These are phyloP conservation scores for Venturia effusa DNA, from an alignment of 2,329 filamentous ascomycete species.

Conservation along the genomic window DNA sequence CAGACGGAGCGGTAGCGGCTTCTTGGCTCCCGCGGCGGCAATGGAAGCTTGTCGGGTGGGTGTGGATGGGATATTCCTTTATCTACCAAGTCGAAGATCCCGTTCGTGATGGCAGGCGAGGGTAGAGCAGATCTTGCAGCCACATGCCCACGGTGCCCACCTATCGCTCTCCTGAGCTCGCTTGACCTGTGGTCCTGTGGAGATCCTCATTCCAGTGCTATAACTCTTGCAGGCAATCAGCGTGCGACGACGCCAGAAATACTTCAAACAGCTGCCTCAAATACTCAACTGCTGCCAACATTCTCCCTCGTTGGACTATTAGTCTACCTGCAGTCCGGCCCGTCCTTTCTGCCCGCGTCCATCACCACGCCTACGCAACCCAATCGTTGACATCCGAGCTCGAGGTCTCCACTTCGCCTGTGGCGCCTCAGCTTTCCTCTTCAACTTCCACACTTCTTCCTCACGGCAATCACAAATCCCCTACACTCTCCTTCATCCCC, in stretches of 20 bases:
- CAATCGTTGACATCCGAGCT: background rate
- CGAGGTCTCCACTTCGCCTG: background rate
- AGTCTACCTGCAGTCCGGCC: background rate
- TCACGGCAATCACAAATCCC: background rate
- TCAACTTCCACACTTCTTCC: background rate
- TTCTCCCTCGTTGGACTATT: background rate
- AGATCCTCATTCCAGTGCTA: background rate
- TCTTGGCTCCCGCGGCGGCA: background rate
- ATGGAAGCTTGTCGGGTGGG: background rate
- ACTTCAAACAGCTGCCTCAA: background rate
- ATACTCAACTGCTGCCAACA: background rate
- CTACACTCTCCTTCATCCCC: background rate
- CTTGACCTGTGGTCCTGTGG: background rate
- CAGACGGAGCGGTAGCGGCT: too few relatives aligned
- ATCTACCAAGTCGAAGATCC: constrained; percentile 13
- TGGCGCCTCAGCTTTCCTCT: background rate
- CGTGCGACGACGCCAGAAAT: background rate
- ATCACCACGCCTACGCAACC: background rate
- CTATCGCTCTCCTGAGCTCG: background rate
- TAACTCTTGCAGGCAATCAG: background rate
- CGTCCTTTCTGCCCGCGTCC: background rate
- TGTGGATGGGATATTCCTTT: background rate
- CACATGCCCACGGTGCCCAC: background rate
- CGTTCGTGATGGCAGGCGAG: too few relatives aligned
- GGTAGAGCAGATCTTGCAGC: background rate